Conservation (phyloP, 495 filamentous ascomycete genomes). For the Aspergillus sclerotiicarbonarius region DNA sequence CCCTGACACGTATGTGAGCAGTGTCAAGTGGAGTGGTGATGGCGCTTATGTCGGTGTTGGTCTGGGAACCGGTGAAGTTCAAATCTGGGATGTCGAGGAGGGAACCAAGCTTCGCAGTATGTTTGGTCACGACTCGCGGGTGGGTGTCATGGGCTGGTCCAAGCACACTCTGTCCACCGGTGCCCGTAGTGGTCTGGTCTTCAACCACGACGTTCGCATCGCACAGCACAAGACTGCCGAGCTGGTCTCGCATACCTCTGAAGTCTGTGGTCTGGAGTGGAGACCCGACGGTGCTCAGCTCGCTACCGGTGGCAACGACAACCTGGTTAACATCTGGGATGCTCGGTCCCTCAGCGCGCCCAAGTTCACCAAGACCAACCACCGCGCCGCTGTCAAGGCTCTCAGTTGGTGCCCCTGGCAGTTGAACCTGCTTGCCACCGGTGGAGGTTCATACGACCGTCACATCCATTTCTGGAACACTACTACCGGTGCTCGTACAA, state of each 20-base stretch:
- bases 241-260: constrained; percentile 92
- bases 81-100: constrained; percentile 99
- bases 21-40: constrained; percentile 97
- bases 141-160: constrained; percentile 98
- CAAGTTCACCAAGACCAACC: constrained; percentile 99
- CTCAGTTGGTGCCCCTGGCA: constrained; percentile 99
- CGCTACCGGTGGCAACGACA: constrained; percentile 96
- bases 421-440: constrained; percentile 91
- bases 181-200: constrained; percentile 90
- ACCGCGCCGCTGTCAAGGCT: constrained; percentile 97
- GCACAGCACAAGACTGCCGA: constrained; percentile 97
- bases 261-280: constrained; percentile 98
- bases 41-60: constrained; percentile 96
- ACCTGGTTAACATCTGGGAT: constrained; percentile 98
- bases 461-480: constrained; percentile 99
- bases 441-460: constrained; percentile 92
- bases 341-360: constrained; percentile 86
- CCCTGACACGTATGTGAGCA: constrained; percentile 92
- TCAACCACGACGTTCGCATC: constrained; percentile 98
- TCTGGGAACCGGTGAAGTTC: constrained; percentile 90
- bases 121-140: constrained; percentile 94
- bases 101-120: constrained; percentile 94
- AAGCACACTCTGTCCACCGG: constrained; percentile 96
- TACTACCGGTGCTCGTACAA: constrained; percentile 92
- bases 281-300: constrained; percentile 93